These are phyloP conservation scores for Centella asiatica DNA, from an alignment of 129 eudicot species.

Conservation along the genomic window DNA sequence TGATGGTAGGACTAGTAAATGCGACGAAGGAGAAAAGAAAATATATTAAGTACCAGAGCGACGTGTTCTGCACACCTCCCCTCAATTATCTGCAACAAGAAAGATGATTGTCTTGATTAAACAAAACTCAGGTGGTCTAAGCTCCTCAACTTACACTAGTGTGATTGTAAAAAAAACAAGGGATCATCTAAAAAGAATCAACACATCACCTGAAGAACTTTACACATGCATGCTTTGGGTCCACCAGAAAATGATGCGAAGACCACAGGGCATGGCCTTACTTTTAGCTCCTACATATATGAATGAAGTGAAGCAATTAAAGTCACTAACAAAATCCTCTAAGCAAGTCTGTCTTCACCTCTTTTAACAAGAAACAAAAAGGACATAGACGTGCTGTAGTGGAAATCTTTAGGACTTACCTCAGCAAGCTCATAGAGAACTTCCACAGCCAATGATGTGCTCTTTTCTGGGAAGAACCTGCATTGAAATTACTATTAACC, in stretches of 20 bases:
- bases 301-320: conserved; percentile 18
- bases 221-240: conserved; percentile 92
- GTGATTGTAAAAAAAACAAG: neutral
- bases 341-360: too few species aligned
- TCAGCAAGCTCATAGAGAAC: conserved; percentile 61
- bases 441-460: conserved; percentile 51
- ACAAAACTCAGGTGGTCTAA: neutral
- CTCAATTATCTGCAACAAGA: conserved; percentile 58
- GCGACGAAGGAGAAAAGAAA: neutral
- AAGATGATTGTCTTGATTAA: neutral
- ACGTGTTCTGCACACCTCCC: conserved; percentile 40
- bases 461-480: conserved; percentile 94
- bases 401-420: conserved; percentile 28
- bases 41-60: conserved; percentile 38
- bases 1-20: neutral
- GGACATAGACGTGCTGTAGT: neutral
- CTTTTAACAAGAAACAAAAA: too few species aligned
- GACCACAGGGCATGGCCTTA: conserved; percentile 71
- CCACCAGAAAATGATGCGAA: conserved; percentile 93
- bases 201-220: conserved; percentile 74
- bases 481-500: conserved; percentile 8
- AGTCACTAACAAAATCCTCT: neutral
- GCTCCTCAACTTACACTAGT: neutral
- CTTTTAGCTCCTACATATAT: conserved; percentile 59
- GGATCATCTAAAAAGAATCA: neutral